Base-by-base conservation (phyloP, 1,139 yeast species). In the Pichia norvegensis region DNA sequence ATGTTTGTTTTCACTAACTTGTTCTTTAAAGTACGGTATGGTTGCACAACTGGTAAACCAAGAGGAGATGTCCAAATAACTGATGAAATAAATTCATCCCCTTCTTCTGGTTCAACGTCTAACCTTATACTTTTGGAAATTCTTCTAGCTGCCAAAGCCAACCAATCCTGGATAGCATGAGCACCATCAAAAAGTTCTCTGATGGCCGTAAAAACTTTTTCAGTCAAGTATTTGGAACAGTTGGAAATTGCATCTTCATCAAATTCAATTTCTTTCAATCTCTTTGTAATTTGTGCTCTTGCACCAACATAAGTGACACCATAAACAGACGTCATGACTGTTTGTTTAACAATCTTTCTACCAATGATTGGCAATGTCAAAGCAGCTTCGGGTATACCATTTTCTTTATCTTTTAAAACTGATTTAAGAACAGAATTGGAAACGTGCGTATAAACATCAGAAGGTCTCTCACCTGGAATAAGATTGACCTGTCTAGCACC, bases 241-340 rank as follows among this genome's bases (percentile, higher is more conserved):
- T 55, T 52, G 46, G 63, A 64, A n/a, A 55, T 47, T 10, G 39
- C 38, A 36, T 59, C 62, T 29, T 63, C 73, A 56, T 63, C 72
- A 54, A 54, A 71, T 51, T 56, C 73, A 52, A 63, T 67, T 62
- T 62, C 76, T 54, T 65, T 68, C 57, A 67, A 69, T 62, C 84
- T 86, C 55, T 80, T 83, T 49, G 74, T 75, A 57, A 92, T 87
- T 67, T 92, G 99, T 4, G 81, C 82, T 25, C 87, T 77, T 0
- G 97, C 98, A 19, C 99, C 99, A 52, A 87, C 77, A 62, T 78
- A 87, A 0, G 99, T 92, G 13, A 92, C 99, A 56, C 99, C 99
- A 62, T 94, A 92, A 38, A 92, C 99, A 58, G 88, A 90, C 1
- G 99, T 92, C 99, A 92, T 92, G 29, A 92, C 98, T 0, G 98